phyloP scores from a whole-genome alignment of 495 filamentous ascomycete species.

The Corynascus novoguineensis region DNA sequence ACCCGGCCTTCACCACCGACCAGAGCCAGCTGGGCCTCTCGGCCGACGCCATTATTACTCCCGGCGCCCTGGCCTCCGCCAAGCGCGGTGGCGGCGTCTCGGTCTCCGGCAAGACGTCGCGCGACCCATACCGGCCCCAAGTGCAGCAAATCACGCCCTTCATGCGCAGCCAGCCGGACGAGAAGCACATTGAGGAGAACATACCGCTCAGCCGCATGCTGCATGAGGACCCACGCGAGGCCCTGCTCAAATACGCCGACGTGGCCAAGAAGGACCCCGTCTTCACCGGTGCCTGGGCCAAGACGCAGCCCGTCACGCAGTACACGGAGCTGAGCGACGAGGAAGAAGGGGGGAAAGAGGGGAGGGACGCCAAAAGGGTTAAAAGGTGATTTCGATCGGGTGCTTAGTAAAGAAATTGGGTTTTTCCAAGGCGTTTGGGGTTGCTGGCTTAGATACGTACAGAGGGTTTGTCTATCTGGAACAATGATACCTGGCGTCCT shows the following conservation, averaged over 20 bases:
- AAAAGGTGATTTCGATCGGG: slow-evolving; percentile 31
- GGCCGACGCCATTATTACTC: slow-evolving; percentile 72
- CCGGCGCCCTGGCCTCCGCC: slow-evolving; percentile 45
- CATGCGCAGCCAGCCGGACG: slow-evolving; percentile 83
- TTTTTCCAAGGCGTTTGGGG: too few relatives aligned
- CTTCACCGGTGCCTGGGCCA: slow-evolving; percentile 88
- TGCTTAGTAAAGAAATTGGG: background rate
- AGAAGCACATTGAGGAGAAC: slow-evolving; percentile 77
- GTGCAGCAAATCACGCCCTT: slow-evolving; percentile 84
- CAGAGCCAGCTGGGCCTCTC: slow-evolving; percentile 63
- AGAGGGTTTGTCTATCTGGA: too few relatives aligned
- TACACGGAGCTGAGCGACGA: slow-evolving; percentile 92
- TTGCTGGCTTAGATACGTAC: too few relatives aligned
- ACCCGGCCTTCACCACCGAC: slow-evolving; percentile 78
- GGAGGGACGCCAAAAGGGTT: slow-evolving; percentile 63
- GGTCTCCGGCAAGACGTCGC: slow-evolving; percentile 64
- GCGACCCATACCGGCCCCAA: slow-evolving; percentile 76
- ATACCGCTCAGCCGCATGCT: slow-evolving; percentile 92
- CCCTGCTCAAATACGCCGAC: slow-evolving; percentile 89
- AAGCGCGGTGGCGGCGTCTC: slow-evolving; percentile 61
- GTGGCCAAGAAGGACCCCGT: slow-evolving; percentile 88
- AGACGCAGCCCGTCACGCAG: slow-evolving; percentile 87
- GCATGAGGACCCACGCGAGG: slow-evolving; percentile 94
- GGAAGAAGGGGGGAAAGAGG: slow-evolving; percentile 58
- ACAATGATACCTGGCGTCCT: too few relatives aligned